Evolutionary conservation across 768 basidiomycete genomes (phyloP), one percentile per base, ranked within the genome.

Genomic region (Rhodosporidiobolus sp.): DNA sequence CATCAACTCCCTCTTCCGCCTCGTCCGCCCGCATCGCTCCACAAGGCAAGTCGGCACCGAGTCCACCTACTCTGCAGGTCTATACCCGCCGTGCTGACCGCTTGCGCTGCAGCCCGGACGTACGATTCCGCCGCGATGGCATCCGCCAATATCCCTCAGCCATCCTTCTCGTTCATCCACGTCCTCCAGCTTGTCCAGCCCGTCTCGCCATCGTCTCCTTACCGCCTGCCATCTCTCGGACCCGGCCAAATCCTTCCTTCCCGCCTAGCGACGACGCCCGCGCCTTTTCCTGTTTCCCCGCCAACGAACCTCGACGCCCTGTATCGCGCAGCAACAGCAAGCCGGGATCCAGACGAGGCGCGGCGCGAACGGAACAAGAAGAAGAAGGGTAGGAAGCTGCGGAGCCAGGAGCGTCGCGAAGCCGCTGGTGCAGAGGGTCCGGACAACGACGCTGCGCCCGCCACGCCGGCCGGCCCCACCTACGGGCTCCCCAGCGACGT

Each of bases 151-250:
- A 7, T 43, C 8, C 38, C 38, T 14, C 8, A 7, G 14, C 38
- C 38, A 7, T 43, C 38, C 38, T 59, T 59, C 43, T 59, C 58
- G 38, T 59, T 59, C 58, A 46, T 59, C n/a, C 58, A 59, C 58
- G n/a, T 59, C 45, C 58, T 59, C 43, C 58, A 59, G 19, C 58
- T 59, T 24, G 58, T 59, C 26, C 58, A 59, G 43, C 38, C 43
- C n/a, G 58, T 59, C 26, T 24, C 58, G 24, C 26, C 43, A n/a
- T 6, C 38, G 35, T 59, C 58, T 7, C 38, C 38, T 1, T 46
- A 59, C 58, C 7, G 7, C 8, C 58, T 59, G 26, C 58, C 58
- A 26, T 14, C 58, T 43, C 43, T 46, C 43, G 3, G 9, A 26
- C 8, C 26, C 58, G 26, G 43, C 26, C 43, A 43, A 20, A 60